Evolutionary conservation across 768 basidiomycete genomes (phyloP).

Genomic region (Amanita phalloides): DNA sequence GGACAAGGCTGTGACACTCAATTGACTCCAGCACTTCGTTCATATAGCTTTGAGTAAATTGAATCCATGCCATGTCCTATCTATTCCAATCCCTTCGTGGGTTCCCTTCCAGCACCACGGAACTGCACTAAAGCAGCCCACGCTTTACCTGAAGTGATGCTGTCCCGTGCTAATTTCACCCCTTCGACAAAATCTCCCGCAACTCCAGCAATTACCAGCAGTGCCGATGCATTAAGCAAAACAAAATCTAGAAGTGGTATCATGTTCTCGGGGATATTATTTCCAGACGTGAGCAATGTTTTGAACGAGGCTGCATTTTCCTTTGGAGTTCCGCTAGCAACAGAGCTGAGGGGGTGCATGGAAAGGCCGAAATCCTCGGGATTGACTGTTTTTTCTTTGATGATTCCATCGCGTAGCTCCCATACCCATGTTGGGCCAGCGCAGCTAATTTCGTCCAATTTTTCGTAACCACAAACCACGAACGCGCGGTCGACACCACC

Average conservation of each 20-base stretch:
- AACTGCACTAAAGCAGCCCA: conserved; percentile 48
- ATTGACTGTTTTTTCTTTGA: conserved; percentile 51
- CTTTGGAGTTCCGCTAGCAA: conserved; percentile 60
- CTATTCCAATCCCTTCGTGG: conserved; percentile 1
- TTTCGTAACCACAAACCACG: conserved; percentile 90
- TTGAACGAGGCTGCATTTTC: conserved; percentile 77
- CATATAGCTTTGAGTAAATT: not conserved
- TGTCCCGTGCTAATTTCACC: conserved; percentile 52
- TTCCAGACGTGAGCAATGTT: conserved; percentile 47
- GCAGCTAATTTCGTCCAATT: conserved; percentile 91
- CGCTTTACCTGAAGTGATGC: conserved; percentile 47
- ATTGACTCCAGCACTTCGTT: not conserved
- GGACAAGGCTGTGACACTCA: conserved; percentile 16
- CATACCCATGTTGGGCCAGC: conserved; percentile 82
- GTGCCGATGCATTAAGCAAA: conserved; percentile 79
- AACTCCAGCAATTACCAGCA: conserved; percentile 76
- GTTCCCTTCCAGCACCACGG: conserved; percentile 27
- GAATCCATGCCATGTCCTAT: not conserved
- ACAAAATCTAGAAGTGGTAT: conserved; percentile 77
- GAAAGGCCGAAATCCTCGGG: conserved; percentile 73
- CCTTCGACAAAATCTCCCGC: conserved; percentile 65
- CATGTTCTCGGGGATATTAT: conserved; percentile 42
- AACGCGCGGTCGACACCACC: conserved; percentile 74
- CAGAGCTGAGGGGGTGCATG: conserved; percentile 56
- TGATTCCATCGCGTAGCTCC: conserved; percentile 63